A percentile compares a stretch with the other conserved stretches of the same genome.
Evolutionary conservation across 208 protist genomes (phyloP).

Genomic region (Acanthamoeba royreba): DNA sequence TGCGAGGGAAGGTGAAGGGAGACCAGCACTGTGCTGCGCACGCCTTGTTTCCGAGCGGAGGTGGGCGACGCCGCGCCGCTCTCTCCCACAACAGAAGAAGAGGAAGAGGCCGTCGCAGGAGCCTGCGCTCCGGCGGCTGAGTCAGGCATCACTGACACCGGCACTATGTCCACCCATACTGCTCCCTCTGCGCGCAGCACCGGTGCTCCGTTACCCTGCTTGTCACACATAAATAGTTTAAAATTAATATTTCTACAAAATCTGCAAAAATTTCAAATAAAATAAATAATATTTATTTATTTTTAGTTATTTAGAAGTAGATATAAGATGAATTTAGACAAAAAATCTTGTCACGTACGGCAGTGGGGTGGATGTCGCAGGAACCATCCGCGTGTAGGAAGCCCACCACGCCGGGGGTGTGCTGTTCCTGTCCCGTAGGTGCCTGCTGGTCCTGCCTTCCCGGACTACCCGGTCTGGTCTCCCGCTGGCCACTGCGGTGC

Average conservation of each 20-base stretch:
- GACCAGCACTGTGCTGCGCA: background rate
- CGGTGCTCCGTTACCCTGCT: background rate
- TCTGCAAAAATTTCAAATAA: too few relatives aligned
- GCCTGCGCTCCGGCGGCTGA: background rate
- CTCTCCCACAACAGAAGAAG: too few relatives aligned
- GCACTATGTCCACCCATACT: background rate
- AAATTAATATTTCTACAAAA: background rate
- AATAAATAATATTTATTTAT: too few relatives aligned
- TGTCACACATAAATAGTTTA: background rate
- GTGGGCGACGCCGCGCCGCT: background rate
- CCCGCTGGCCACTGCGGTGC: too few relatives aligned
- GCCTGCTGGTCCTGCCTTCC: background rate
- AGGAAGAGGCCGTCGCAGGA: background rate
- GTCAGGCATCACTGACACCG: background rate
- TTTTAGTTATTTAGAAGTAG: too few relatives aligned
- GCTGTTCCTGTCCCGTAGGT: background rate
- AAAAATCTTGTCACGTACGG: background rate
- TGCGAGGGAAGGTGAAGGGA: background rate
- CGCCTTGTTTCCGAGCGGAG: background rate
- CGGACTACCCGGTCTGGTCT: too few relatives aligned
- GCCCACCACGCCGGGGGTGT: background rate
- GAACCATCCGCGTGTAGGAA: background rate
- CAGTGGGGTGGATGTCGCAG: background rate
- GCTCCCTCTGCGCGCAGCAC: background rate
- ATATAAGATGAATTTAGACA: too few relatives aligned